These are phyloP conservation scores for Plasmodium cynomolgi DNA, from an alignment of 169 alveolate genomes.

Conservation along the genomic window DNA sequence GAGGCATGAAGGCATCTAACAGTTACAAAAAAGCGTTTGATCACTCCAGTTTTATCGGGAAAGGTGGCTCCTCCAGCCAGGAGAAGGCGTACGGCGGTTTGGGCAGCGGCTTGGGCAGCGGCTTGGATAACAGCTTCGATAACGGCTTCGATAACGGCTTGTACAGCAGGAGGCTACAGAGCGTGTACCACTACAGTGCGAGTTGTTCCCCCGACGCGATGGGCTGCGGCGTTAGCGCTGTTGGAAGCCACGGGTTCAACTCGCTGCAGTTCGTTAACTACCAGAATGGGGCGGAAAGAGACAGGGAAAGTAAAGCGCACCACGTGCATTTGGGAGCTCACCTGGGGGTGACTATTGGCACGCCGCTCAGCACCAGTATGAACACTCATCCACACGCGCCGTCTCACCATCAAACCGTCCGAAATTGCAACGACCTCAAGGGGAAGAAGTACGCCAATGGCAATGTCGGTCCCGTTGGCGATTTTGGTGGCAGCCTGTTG, in stretches of 20 bases:
- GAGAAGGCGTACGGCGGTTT: not conserved
- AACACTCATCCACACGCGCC: not conserved
- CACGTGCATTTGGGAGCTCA: not conserved
- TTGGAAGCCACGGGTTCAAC: not conserved
- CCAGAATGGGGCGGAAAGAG: not conserved
- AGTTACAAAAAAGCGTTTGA: not conserved
- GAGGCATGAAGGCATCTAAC: not conserved
- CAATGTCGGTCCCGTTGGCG: not conserved
- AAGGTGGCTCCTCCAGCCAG: not conserved
- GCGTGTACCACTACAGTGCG: not conserved
- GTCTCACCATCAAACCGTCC: not conserved
- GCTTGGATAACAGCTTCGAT: not conserved
- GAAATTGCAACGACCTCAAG: slow-evolving; percentile 6
- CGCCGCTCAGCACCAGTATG: not conserved
- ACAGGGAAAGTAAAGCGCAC: not conserved
- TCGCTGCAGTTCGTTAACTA: not conserved
- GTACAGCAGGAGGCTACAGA: not conserved
- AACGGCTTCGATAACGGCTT: not conserved
- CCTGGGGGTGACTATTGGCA: not conserved
- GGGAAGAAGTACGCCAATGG: not conserved
- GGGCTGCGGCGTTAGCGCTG: not conserved
- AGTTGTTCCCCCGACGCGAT: not conserved
- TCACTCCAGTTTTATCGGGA: not conserved
- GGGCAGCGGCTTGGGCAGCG: not conserved
- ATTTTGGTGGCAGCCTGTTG: not conserved